These are phyloP conservation scores for Guadua angustifolia DNA, from an alignment of 176 grass and related monocot genomes.

Conservation along the genomic window DNA sequence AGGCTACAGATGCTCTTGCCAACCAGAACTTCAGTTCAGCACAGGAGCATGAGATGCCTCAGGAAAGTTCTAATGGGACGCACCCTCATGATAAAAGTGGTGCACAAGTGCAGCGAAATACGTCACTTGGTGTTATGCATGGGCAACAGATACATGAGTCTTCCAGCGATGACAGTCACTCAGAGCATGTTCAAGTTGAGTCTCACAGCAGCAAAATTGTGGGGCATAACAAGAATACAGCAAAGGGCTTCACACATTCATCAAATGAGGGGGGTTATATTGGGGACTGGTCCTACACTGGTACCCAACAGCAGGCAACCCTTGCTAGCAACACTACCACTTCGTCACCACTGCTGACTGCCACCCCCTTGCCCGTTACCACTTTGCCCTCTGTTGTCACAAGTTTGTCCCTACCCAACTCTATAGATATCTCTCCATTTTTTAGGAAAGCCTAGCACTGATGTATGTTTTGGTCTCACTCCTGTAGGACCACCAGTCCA, in stretches of 20 bases:
- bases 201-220: neutral
- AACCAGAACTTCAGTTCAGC: slow-evolving; percentile 10
- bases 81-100: neutral
- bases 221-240: neutral
- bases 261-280: neutral
- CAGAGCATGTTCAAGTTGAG: slow-evolving; percentile 17
- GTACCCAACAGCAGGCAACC: neutral
- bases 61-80: slow-evolving; percentile 15
- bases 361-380: neutral
- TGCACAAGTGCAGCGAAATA: neutral
- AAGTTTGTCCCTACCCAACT: slow-evolving; percentile 32
- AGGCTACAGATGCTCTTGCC: slow-evolving; percentile 17
- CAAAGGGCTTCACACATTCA: neutral
- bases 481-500: slow-evolving; percentile 20
- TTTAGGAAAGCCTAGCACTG: slow-evolving; percentile 8
- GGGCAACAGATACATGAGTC: slow-evolving; percentile 4
- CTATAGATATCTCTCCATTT: slow-evolving; percentile 26
- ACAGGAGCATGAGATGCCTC: slow-evolving; percentile 21
- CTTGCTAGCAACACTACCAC: neutral
- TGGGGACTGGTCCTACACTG: neutral
- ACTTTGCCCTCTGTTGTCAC: slow-evolving; percentile 23
- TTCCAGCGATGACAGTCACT: neutral
- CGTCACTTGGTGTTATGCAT: neutral
- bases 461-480: neutral
- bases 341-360: neutral